Evolutionary conservation across 805 yeast species (phyloP), one percentile per base, ranked within the genome.

Genomic region (Candida coleopterorum): DNA sequence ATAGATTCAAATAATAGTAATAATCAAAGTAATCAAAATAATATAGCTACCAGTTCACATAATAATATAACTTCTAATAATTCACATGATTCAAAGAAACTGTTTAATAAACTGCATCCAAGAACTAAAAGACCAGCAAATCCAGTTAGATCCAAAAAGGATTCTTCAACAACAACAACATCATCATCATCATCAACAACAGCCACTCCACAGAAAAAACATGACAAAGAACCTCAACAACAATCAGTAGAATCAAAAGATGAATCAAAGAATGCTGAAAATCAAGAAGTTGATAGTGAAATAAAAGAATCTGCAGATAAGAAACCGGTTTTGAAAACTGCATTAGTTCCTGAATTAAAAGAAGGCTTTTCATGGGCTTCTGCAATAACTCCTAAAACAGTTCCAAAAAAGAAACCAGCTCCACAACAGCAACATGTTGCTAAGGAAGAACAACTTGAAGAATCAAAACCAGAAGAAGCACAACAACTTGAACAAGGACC

Each of bases 321-420:
- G 12, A 42, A 55, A 4, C 45, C 56, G 8, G 53, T 49, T 25
- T 53, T 53, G 39, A 53, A 54, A 38, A 50, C 63, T 58, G 51
- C 77, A 71, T 18, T 62, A 58, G 32, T 58, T 69, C 50, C 77
- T 66, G 53, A 42, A 37, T 80, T 81, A 15, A 67, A 70, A 11
- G 56, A 65, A 46, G 64, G 68, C 50, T 25, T 25, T 25, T 69
- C 86, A 4, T 81, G 87, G 85, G 86, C 87, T 21, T 75, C 88
- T 12, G 75, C 81, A 48, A 80, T 81, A 35, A 60, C 70, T 37
- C 72, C 70, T 28, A 64, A 64, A 48, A 58, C 63, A 34, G 57
- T 58, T 38, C 80, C 86, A 30, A 69, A 72, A 50, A 57, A 65
- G 25, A 42, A 40, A 34, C 58, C 50, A 40, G 31, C 37, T 18